These are phyloP conservation scores for Passiflora organensis DNA, from an alignment of 345 rosid genomes.

Conservation along the genomic window DNA sequence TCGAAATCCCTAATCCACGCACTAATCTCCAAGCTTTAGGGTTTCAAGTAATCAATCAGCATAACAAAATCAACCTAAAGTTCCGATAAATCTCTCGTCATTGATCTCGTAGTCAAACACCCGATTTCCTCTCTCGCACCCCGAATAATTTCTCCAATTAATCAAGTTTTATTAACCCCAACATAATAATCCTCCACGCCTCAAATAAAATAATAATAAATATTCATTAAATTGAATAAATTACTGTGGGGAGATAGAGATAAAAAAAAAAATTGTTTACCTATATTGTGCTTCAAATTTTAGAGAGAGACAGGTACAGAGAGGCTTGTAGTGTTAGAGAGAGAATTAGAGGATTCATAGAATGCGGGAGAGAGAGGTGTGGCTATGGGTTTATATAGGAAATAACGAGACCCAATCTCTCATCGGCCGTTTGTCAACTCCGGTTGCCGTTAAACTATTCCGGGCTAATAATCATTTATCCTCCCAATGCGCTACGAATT, in stretches of 20 bases:
- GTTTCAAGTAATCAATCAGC: slow-evolving; percentile 7
- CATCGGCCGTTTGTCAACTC: slow-evolving; percentile 36
- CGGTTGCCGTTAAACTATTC: slow-evolving; percentile 24
- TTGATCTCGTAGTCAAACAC: slow-evolving; percentile 17
- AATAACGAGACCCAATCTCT: slow-evolving; percentile 27
- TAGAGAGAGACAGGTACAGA: slow-evolving; percentile 11
- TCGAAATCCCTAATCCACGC: slow-evolving; percentile 4
- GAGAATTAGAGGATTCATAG: neutral
- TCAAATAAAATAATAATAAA: neutral
- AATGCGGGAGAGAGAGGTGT: slow-evolving; percentile 7
- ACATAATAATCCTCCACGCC: neutral
- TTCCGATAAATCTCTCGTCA: slow-evolving; percentile 5
- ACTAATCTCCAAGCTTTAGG: slow-evolving; percentile 12
- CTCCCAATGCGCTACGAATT: neutral
- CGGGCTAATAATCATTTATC: slow-evolving; percentile 9
- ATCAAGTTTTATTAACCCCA: too few species aligned
- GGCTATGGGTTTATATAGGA: slow-evolving; percentile 50
- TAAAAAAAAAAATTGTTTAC: slow-evolving; percentile 18
- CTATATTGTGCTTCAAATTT: slow-evolving; percentile 21
- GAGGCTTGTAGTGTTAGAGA: slow-evolving; percentile 1
- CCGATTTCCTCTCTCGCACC: slow-evolving; percentile 1
- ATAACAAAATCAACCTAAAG: slow-evolving; percentile 2
- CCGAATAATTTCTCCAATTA: slow-evolving; percentile 4
- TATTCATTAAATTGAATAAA: slow-evolving; percentile 6
- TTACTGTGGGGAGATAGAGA: slow-evolving; percentile 10